Evolutionary conservation across 768 basidiomycete species (phyloP).

Genomic region (Cystobasidium ongulense): DNA sequence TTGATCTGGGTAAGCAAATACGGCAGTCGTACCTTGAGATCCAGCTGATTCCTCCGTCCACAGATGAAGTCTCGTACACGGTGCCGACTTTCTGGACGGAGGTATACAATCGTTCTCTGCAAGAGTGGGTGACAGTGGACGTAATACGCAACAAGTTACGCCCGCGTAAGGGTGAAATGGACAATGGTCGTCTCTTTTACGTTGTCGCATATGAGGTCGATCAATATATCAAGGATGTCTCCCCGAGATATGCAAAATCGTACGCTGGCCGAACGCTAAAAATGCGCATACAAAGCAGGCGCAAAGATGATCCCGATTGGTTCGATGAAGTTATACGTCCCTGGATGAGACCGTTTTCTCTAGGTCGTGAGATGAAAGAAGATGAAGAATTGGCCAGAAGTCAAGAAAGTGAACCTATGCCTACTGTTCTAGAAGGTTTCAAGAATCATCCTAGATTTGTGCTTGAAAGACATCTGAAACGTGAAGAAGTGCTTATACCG

Average conservation of each 20-base stretch:
- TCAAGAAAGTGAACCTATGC: conserved; percentile 84
- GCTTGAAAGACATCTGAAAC: conserved; percentile 74
- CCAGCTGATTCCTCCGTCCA: neutral
- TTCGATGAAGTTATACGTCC: conserved; percentile 64
- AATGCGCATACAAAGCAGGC: conserved; percentile 44
- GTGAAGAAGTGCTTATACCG: conserved; percentile 75
- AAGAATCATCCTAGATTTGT: conserved; percentile 89
- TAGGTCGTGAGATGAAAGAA: conserved; percentile 91
- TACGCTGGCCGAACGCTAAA: conserved; percentile 61
- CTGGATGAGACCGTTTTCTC: conserved; percentile 66
- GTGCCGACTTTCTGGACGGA: conserved; percentile 96
- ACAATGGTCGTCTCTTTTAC: conserved; percentile 74
- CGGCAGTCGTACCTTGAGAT: neutral
- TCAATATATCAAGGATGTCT: conserved; percentile 82
- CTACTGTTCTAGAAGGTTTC: conserved; percentile 78
- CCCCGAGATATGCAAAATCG: conserved; percentile 72
- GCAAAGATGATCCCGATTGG: conserved; percentile 61
- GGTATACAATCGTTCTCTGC: conserved; percentile 85
- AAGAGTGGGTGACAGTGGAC: conserved; percentile 86
- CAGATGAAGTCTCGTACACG: conserved; percentile 38
- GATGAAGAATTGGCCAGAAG: conserved; percentile 73
- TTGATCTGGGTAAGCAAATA: conserved; percentile 6
- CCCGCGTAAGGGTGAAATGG: conserved; percentile 32
- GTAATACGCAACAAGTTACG: conserved; percentile 76
- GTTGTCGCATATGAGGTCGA: conserved; percentile 64